Evolutionary conservation across 108 stramenopile species (phyloP), one percentile per base, ranked within the genome.

Genomic region (Nannochloropsis oceanica): DNA sequence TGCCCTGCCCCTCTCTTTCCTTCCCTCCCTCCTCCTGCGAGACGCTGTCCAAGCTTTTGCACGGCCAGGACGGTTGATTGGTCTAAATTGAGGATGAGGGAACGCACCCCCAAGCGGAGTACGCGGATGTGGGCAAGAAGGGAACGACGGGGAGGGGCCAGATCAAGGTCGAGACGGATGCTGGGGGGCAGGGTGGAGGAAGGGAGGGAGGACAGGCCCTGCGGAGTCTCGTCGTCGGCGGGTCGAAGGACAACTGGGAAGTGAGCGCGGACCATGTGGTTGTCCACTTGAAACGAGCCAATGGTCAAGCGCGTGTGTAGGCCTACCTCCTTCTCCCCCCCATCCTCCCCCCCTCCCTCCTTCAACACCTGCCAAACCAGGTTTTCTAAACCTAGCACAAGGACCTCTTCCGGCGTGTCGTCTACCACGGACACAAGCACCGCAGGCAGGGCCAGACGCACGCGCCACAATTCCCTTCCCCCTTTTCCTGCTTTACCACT

Each of bases 211-310:
- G 59, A 73, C 59, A 10, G 59, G 59, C n/a, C 0, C 22, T n/a
- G 2, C 9, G 59, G 22, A 73, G 5, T 18, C 2, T 73, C 59
- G n/a, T 73, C 59, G n/a, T 73, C 59, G 0, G 59, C 59, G 18
- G 59, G 59, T n/a, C 59, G 59, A 7, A 73, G n/a, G 59, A 73
- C 59, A 10, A 73, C 59, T n/a, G 59, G 22, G 59, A 73, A 73
- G n/a, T 73, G 59, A n/a, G 59, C 59, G 22, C 59, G 59, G 59
- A 10, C 59, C 85, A 89, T 42, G 83, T 89, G 88, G 80, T 79
- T 89, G 43, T 89, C 88, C 73, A 89, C 85, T 82, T 89, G 88
- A 10, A 89, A 59, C 42, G 80, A 81, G 46, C 82, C 82, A 13
- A 89, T 3, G 2, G 59, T 73, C 59, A 73, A n/a, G 22, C 59